Base-by-base conservation (phyloP, 1,284 basidiomycete species). In the Tilletia setariae region DNA sequence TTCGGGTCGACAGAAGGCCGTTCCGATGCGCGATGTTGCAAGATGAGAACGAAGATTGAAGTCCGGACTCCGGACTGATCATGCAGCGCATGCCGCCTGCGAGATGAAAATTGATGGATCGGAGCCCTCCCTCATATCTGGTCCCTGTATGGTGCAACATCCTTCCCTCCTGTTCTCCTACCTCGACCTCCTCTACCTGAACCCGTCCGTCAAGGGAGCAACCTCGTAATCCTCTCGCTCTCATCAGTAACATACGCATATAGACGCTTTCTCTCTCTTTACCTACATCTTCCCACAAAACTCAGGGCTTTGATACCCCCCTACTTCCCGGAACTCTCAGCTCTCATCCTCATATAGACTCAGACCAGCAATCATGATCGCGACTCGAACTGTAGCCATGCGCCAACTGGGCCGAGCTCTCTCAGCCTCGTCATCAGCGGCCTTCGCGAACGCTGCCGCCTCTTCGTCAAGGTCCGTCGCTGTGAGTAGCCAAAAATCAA, bases 321-420 rank as follows among this genome's bases (percentile, higher is more conserved):
- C 23, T 53, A 11, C n/a, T 28, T 6, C 21, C 51, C 28, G 23
- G 51, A 3, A 23, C 21, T 53, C 51, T n/a, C n/a, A n/a, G n/a
- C n/a, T n/a, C n/a, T n/a, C n/a, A 19, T 53, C 51, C 51, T 2
- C 51, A 21, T 21, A 21, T 28, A 25, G 21, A 21, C 35, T 6
- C 51, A 53, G n/a, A 21, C 51, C 51, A 19, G 11, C 35, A 40
- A 28, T 28, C 51, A 53, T 53, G 51, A 53, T 53, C 21, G 51
- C 51, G 21, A 53, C 51, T 25, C 51, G 51, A 13, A 28, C 51
- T 23, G 35, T 40, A 40, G 51, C 51, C 21, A 53, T 53, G 21
- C 51, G 51, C 51, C 51, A 53, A 23, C 51, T 53, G 23, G 28
- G 51, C 51, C 51, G 51, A 19, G 51, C 51, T 53, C 23, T 25